Conservation (phyloP, 2,329 filamentous ascomycete genomes). For the Cladophialophora chaetospira region DNA sequence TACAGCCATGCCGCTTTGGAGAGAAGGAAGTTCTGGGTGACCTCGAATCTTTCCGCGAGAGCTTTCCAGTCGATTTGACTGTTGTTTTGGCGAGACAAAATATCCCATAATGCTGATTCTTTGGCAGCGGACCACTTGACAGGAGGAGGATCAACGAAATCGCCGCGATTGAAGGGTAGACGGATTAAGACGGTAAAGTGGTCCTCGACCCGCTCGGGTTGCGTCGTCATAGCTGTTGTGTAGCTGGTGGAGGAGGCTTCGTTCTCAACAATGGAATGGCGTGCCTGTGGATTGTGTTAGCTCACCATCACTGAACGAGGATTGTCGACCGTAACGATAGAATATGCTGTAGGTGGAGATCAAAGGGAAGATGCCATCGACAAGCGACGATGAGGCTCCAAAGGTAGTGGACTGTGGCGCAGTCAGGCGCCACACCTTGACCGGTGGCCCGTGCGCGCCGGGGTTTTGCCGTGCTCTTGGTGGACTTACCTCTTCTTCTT, state of each 20-base stretch:
- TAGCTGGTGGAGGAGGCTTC: background rate
- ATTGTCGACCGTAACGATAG: constrained; percentile 1
- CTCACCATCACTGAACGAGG: background rate
- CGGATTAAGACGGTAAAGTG: constrained; percentile 76
- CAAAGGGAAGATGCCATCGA: background rate
- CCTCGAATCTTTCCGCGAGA: constrained; percentile 71
- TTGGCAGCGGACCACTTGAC: constrained; percentile 87
- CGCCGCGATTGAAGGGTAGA: constrained; percentile 82
- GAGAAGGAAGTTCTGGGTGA: constrained; percentile 83
- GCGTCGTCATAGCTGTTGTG: constrained; percentile 17
- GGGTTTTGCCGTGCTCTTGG: no score
- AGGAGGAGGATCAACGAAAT: constrained; percentile 86
- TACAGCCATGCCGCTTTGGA: constrained; percentile 94
- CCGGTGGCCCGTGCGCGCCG: background rate
- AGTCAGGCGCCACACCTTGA: background rate
- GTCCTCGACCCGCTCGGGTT: constrained; percentile 31
- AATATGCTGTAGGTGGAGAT: background rate
- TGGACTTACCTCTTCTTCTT: background rate
- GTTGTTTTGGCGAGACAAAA: constrained; percentile 78
- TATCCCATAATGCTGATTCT: constrained; percentile 86
- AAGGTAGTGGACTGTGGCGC: background rate
- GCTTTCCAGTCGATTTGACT: constrained; percentile 79
- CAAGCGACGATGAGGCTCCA: background rate
- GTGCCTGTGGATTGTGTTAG: background rate
- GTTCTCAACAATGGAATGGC: background rate